These are phyloP conservation scores for Nitzschia palea DNA, from an alignment of 108 stramenopile species.

Conservation along the genomic window DNA sequence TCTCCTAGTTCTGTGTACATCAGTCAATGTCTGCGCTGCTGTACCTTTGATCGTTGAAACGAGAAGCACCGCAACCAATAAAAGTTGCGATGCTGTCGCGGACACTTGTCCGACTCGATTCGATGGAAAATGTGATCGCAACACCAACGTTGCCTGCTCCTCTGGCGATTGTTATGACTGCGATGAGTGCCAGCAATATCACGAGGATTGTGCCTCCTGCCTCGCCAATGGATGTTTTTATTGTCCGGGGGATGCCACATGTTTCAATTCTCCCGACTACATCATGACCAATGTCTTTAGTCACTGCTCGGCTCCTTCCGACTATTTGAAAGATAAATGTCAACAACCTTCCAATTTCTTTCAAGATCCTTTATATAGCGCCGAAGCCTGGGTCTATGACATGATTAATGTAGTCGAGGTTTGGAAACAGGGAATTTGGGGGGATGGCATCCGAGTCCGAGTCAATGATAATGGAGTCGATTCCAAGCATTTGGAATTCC, in stretches of 20 bases:
- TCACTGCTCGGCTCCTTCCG: background rate
- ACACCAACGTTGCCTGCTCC: background rate
- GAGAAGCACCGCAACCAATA: slow-evolving; percentile 8
- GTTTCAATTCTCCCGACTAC: slow-evolving; percentile 17
- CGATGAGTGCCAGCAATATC: slow-evolving; percentile 19
- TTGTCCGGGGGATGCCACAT: slow-evolving; percentile 31
- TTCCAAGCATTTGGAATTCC: slow-evolving; percentile 29
- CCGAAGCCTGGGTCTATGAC: slow-evolving; percentile 32
- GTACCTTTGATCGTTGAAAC: too few relatives aligned
- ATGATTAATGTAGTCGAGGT: slow-evolving; percentile 32
- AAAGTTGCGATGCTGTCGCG: background rate
- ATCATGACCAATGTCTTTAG: background rate
- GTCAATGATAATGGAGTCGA: slow-evolving; percentile 49
- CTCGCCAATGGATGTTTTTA: slow-evolving; percentile 26
- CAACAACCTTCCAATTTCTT: background rate
- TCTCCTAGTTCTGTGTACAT: too few relatives aligned
- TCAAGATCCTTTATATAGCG: slow-evolving; percentile 28
- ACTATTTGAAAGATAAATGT: slow-evolving; percentile 7
- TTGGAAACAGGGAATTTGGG: slow-evolving; percentile 25
- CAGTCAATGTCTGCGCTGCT: too few relatives aligned
- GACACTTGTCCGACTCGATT: slow-evolving; percentile 8
- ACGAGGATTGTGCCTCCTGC: slow-evolving; percentile 21
- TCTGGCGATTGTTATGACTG: slow-evolving; percentile 32
- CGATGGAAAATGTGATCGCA: background rate
- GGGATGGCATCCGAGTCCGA: slow-evolving; percentile 30